Percentiles rank a stretch among this genome's conserved stretches.
Evolutionary conservation across 441 rosid genomes (phyloP).

Genomic region (Populus hybrid): DNA sequence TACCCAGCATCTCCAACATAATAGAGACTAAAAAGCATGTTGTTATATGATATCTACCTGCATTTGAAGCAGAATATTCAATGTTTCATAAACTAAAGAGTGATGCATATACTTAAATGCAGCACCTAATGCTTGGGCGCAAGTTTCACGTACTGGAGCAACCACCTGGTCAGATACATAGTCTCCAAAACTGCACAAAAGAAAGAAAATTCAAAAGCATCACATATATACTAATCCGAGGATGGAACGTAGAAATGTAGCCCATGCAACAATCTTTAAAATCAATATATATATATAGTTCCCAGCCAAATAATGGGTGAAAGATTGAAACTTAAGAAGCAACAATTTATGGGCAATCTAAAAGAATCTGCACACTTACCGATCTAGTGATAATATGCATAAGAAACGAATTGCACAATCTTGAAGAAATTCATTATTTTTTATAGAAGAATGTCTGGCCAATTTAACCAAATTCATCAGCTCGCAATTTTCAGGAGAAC

Average conservation of each 20-base stretch:
- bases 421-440: conserved; percentile 94
- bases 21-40: conserved; percentile 15
- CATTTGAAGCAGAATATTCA: conserved; percentile 91
- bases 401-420: conserved; percentile 95
- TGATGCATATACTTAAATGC: conserved; percentile 87
- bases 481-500: conserved; percentile 57
- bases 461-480: conserved; percentile 68
- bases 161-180: conserved; percentile 99
- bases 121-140: conserved; percentile 99
- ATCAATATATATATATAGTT: too few species aligned
- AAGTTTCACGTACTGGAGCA: conserved; percentile 99
- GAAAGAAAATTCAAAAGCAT: conserved; percentile 18
- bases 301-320: too few species aligned
- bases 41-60: conserved; percentile 62
- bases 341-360: conserved; percentile 4
- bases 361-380: conserved; percentile 45
- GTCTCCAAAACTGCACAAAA: conserved; percentile 91
- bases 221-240: background rate
- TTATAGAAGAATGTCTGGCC: conserved; percentile 84
- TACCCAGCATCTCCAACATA: conserved; percentile 14
- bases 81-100: conserved; percentile 72
- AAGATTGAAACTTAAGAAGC: background rate
- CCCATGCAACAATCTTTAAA: background rate
- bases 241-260: background rate
- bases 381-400: conserved; percentile 90